Conservation (phyloP, 2,329 filamentous ascomycete genomes). For the Emmonsiellopsis sp. region DNA sequence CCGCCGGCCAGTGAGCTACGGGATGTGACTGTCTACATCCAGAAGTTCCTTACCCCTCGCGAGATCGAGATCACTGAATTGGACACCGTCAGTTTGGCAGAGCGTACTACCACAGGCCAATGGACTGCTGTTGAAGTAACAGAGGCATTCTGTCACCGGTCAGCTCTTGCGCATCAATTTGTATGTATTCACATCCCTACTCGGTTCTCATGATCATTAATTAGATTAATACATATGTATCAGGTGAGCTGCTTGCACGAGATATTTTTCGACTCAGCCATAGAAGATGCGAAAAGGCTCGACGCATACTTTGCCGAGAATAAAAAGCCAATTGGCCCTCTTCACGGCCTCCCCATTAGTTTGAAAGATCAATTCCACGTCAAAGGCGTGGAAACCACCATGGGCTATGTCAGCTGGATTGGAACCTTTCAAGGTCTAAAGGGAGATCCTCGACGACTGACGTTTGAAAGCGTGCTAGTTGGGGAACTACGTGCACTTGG, state of each 20-base stretch:
- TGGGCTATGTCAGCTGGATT: constrained; percentile 61
- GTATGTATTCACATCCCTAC: constrained; percentile 26
- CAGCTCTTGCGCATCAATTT: constrained; percentile 51
- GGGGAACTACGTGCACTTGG: constrained; percentile 45
- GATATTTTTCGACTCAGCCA: constrained; percentile 45
- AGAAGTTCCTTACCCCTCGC: constrained; percentile 43
- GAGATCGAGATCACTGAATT: constrained; percentile 56
- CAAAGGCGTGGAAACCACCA: constrained; percentile 46
- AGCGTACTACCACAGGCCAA: constrained; percentile 43
- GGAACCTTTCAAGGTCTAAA: constrained; percentile 49
- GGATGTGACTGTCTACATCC: constrained; percentile 51
- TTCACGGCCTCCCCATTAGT: constrained; percentile 55
- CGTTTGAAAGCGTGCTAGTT: constrained; percentile 52
- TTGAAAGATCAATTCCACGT: constrained; percentile 43
- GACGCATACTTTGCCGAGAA: constrained; percentile 39
- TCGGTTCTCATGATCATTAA: neutral
- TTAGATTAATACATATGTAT: neutral
- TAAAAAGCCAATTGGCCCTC: constrained; percentile 44
- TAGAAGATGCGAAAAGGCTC: constrained; percentile 40
- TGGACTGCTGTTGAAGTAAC: constrained; percentile 51
- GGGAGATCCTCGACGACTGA: constrained; percentile 40
- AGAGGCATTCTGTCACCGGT: constrained; percentile 48
- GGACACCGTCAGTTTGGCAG: constrained; percentile 48
- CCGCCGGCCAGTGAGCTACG: constrained; percentile 44
- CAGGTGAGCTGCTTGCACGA: constrained; percentile 45